Conservation (phyloP, 768 basidiomycete genomes). For the Suillus bovinus region DNA sequence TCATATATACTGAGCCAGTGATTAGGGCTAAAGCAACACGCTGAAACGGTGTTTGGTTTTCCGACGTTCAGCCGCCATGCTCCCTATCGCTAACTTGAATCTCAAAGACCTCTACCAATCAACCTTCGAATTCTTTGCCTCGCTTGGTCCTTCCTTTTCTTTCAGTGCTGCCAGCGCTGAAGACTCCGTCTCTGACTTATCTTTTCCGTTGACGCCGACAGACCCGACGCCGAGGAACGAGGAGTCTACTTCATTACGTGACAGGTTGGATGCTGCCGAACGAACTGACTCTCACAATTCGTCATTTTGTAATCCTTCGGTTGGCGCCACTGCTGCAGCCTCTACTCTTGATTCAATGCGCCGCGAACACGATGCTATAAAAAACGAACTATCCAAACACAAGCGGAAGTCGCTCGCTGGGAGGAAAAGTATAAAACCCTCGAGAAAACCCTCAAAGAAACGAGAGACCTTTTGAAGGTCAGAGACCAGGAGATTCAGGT, state of each 20-base stretch:
- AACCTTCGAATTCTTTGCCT: constrained; percentile 60
- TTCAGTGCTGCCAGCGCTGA: constrained; percentile 25
- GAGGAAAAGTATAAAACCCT: constrained; percentile 64
- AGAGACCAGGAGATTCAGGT: constrained; percentile 63
- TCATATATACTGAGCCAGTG: constrained; percentile 28
- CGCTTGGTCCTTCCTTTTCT: constrained; percentile 41
- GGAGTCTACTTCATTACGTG: constrained; percentile 47
- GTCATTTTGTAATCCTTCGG: constrained; percentile 29
- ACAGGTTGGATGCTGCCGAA: constrained; percentile 40
- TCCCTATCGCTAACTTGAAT: constrained; percentile 47
- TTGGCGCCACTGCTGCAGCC: constrained; percentile 43
- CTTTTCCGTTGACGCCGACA: constrained; percentile 28
- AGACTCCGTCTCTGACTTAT: constrained; percentile 30
- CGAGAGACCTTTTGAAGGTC: constrained; percentile 54
- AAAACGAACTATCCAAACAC: constrained; percentile 54
- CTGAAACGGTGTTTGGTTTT: constrained; percentile 34
- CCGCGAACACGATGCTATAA: constrained; percentile 58
- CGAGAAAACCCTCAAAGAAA: constrained; percentile 64
- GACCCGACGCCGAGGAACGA: constrained; percentile 34
- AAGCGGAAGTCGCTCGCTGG: constrained; percentile 52
- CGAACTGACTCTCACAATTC: constrained; percentile 33
- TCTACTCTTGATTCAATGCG: constrained; percentile 42
- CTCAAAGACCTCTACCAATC: constrained; percentile 51
- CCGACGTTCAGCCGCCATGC: constrained; percentile 39
- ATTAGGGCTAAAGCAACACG: constrained; percentile 26